Conservation (phyloP, 2,329 filamentous ascomycete genomes). For the Xylariaceae sp. region DNA sequence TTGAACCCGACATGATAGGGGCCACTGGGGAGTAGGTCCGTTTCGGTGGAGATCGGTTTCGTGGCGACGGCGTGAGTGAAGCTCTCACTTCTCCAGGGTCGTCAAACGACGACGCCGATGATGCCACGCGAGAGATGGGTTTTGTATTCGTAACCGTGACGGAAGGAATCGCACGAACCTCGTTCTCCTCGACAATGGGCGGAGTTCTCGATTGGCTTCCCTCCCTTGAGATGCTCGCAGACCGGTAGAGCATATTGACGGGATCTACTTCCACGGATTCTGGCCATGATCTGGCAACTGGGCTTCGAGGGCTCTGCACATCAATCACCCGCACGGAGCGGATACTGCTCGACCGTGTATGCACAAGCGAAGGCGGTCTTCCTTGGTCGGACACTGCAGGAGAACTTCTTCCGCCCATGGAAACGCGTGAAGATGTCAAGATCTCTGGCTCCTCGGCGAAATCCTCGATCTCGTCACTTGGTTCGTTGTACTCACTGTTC, state of each 20-base stretch:
- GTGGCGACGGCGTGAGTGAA: constrained; percentile 15
- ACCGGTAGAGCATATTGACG: constrained; percentile 29
- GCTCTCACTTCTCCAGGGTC: constrained; percentile 12
- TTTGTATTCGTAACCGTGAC: constrained; percentile 17
- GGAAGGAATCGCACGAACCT: constrained; percentile 7
- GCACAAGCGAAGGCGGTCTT: constrained; percentile 39
- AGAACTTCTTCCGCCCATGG: constrained; percentile 51
- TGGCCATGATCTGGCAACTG: constrained; percentile 45
- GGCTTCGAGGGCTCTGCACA: constrained; percentile 51
- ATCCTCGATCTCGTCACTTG: constrained; percentile 44
- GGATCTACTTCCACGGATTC: constrained; percentile 46
- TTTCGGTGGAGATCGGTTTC: constrained; percentile 22
- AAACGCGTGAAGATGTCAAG: constrained; percentile 55
- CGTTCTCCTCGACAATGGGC: constrained; percentile 40
- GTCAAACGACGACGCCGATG: constrained; percentile 11
- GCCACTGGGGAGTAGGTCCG: constrained; percentile 5
- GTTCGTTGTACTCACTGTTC: constrained; percentile 31
- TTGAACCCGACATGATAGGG: constrained; percentile 16
- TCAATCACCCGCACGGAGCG: constrained; percentile 59
- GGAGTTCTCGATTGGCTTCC: constrained; percentile 40
- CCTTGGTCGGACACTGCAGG: constrained; percentile 48
- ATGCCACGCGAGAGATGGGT: constrained; percentile 2
- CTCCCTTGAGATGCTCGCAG: constrained; percentile 40
- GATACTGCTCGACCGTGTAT: constrained; percentile 46
- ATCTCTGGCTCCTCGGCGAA: constrained; percentile 60